Base-by-base conservation (phyloP, 1,284 basidiomycete species). In the Omphalotus olearius region DNA sequence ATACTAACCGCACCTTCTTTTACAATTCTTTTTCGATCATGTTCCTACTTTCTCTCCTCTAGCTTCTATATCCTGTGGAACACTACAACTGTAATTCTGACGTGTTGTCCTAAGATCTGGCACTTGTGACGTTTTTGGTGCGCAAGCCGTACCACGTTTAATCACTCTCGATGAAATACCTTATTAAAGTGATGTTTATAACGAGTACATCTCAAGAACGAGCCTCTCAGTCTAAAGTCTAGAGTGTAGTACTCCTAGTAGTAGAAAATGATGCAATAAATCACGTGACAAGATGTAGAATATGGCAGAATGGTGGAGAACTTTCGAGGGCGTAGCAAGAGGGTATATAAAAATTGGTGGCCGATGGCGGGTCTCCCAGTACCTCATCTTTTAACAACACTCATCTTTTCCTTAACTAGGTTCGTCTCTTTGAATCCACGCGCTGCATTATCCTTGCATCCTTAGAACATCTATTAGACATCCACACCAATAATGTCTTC, bases 401-500 rank as follows among this genome's bases (percentile, higher is more conserved):
- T 9, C 30, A 33, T 4, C 30, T 33, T 33, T 33, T 3, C 30
- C 36, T 38, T 40, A 40, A 2, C 7, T 40, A 40, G 38, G 16
- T 40, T 40, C 38, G 16, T 40, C 38, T 13, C n/a, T 33, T 13
- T 2, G 2, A 40, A 7, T 40, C 7, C 20, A 40, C 3, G 38
- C 38, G 16, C 13, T 40, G 2, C 38, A 9, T 11, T 6, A n/a
- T 40, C 16, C 13, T 17, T 23, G 20, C 6, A 40, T 40, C 38
- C 16, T 17, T 40, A 17, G 38, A 40, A 10, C 1, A 40, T 23
- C 38, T 10, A 33, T 7, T 33, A 33, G 30, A 33, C 30, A 10
- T 23, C 23, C 23, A 23, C 23, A 23, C 7, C 30, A 33, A 58
- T 55, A 54, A 75, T 83, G 78, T 70, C 82, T 58, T 71, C 75